Evolutionary conservation across 305 asterid species (phyloP), one percentile per base, ranked within the genome.

Genomic region (Plantago lanceolata): DNA sequence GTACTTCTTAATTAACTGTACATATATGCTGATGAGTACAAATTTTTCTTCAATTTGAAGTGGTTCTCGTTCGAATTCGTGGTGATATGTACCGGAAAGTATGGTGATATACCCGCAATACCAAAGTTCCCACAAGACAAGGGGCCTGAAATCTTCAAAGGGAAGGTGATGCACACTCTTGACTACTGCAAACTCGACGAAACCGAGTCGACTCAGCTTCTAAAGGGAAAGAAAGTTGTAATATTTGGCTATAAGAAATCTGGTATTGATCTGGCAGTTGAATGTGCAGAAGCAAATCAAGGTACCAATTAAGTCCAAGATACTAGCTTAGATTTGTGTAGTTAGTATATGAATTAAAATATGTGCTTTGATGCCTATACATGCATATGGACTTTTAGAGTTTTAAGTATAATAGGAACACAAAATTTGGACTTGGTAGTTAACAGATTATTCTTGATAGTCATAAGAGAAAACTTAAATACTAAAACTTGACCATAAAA

Each of bases 221-320:
- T 89, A 12, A 72, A 81, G 69, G 90, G 76, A 59, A 83, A 85
- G 67, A 87, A 83, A 60, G 97, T 89, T 8, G 85, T 79, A 0
- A 79, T 89, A n/a, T 69, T 89, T 20, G 97, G 95, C 19, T 89
- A 85, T 77, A 89, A 89, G 76, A 89, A 89, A 82, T 89, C 95
- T 5, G 94, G 85, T 4, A 87, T 89, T 60, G 97, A 90, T 78
- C 73, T 90, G 57, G 97, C 96, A 5, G 86, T 87, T 55, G 97
- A 88, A 79, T 90, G 96, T 68, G 90, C 96, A 2, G 78, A 84
- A 72, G 93, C 86, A 21, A 90, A 90, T 74, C 86, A 88, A 85
- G 97, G 96, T 90, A 78, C 61, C 15, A 31, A n/a, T 24, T 24
- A 24, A n/a, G 14, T 49, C 55, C 11, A 18, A 5, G 3, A 48